Evolutionary conservation across 2,329 filamentous ascomycete genomes (phyloP).

Genomic region (Fusarium citri): DNA sequence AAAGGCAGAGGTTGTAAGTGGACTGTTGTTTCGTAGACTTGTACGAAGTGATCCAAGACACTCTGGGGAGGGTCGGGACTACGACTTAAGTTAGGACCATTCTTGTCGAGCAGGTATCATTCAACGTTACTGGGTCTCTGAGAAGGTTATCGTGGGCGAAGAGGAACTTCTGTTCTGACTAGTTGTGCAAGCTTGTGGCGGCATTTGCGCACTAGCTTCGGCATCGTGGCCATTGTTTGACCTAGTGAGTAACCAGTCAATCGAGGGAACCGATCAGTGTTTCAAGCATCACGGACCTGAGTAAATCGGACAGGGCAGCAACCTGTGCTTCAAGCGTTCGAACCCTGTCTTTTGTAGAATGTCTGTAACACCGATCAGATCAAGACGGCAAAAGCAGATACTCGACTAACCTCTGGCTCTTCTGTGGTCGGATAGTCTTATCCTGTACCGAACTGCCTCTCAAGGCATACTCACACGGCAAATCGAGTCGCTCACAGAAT

Average conservation of each 20-base stretch:
- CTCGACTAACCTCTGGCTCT: neutral
- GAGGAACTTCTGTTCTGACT: no score
- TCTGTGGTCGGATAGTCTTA: neutral
- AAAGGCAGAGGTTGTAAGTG: conserved; percentile 16
- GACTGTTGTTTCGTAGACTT: neutral
- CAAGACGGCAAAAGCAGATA: accelerated
- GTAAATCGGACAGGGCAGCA: neutral
- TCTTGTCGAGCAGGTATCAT: no score
- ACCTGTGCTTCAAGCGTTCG: neutral
- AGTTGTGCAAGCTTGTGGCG: accelerated
- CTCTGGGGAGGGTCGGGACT: neutral
- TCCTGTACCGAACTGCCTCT: neutral
- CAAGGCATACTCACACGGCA: conserved; percentile 1
- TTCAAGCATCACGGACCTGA: neutral
- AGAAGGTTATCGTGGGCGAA: neutral
- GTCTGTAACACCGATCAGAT: neutral
- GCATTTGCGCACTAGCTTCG: accelerated
- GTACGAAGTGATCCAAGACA: neutral
- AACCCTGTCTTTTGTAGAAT: conserved; percentile 4
- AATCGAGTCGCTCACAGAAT: conserved; percentile 3
- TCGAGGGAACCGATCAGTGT: accelerated
- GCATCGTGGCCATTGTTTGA: neutral
- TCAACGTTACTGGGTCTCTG: neutral
- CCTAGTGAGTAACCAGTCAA: accelerated
- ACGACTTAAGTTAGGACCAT: accelerated